phyloP scores from a whole-genome alignment of 176 grass and related monocot genomes.

The Neostapfia colusana region DNA sequence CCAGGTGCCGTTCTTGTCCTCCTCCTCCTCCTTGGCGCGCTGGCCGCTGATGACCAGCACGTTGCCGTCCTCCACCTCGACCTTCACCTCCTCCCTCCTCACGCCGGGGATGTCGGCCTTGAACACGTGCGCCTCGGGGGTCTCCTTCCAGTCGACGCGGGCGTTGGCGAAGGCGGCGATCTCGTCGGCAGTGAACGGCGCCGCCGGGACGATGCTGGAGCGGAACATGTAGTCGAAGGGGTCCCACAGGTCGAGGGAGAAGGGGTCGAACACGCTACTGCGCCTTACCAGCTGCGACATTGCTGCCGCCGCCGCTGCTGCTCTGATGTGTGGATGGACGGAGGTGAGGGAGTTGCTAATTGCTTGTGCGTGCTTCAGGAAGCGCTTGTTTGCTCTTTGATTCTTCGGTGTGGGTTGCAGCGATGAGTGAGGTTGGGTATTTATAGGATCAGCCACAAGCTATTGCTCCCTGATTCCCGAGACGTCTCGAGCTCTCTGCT shows the following conservation, averaged over 20 bases:
- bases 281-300: constrained; percentile 26
- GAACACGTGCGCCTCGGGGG: constrained; percentile 48
- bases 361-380: neutral
- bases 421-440: neutral
- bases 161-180: neutral
- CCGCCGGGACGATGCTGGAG: neutral
- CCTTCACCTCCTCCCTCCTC: constrained; percentile 55
- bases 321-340: neutral
- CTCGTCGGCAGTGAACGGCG: neutral
- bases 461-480: neutral
- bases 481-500: neutral
- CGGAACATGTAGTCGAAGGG: constrained; percentile 38
- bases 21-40: constrained; percentile 51
- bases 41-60: constrained; percentile 51
- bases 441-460: neutral
- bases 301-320: neutral
- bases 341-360: neutral
- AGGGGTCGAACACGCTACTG: constrained; percentile 76
- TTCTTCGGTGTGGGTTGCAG: neutral
- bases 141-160: constrained; percentile 56
- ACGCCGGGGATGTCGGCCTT: constrained; percentile 57
- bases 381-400: neutral
- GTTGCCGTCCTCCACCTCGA: constrained; percentile 51
- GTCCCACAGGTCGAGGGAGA: constrained; percentile 66
- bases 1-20: constrained; percentile 62